Evolutionary conservation across 331 rosid genomes (phyloP).

Genomic region (Malus hybrid): DNA sequence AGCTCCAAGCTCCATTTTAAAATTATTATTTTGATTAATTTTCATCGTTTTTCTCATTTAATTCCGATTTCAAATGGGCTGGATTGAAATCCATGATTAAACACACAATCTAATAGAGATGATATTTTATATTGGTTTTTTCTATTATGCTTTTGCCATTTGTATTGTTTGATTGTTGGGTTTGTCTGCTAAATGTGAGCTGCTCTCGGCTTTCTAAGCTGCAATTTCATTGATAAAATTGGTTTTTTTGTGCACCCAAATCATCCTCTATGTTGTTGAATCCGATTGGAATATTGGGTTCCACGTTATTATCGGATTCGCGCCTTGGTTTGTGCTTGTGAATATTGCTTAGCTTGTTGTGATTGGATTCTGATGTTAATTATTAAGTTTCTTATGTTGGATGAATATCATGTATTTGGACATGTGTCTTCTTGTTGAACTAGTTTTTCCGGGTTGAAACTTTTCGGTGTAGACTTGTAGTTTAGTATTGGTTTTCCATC

Average conservation of each 20-base stretch:
- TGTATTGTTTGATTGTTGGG: not conserved
- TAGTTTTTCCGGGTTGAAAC: not conserved
- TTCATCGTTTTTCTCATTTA: not conserved
- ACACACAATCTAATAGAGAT: not conserved
- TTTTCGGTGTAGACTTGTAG: not conserved
- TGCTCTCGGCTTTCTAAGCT: slow-evolving; percentile 13
- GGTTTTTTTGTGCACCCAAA: not conserved
- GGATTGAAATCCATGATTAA: not conserved
- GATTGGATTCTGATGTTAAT: not conserved
- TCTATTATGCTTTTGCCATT: not conserved
- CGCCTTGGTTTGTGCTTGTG: not conserved
- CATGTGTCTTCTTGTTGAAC: not conserved
- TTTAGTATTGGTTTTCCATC: not conserved
- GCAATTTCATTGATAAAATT: slow-evolving; percentile 3
- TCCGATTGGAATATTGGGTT: not conserved
- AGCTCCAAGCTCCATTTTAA: not conserved
- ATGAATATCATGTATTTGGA: not conserved
- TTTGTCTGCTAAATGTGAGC: slow-evolving; percentile 19
- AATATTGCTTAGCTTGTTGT: not conserved
- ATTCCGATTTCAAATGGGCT: slow-evolving; percentile 1
- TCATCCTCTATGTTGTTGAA: not conserved
- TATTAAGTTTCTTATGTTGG: not conserved
- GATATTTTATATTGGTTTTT: not conserved
- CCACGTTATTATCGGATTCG: not conserved
- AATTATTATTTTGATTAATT: not conserved